Percentiles rank a stretch among this genome's conserved stretches.
phyloP scores from a whole-genome alignment of 2,329 filamentous ascomycete genomes.

The Fusarium keratoplasticum region DNA sequence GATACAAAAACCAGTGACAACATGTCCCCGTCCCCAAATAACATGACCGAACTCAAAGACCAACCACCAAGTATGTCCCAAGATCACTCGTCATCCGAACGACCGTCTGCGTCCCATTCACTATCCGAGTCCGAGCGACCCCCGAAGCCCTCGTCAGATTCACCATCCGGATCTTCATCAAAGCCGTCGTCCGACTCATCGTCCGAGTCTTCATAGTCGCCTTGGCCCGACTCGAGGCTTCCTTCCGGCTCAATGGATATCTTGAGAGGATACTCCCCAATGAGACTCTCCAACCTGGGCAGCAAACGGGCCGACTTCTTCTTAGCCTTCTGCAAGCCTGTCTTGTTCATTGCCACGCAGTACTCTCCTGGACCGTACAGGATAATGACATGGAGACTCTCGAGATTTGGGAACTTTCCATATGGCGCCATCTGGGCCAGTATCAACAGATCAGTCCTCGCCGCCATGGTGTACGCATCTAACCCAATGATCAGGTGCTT shows the following conservation, averaged over 20 bases:
- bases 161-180: not conserved
- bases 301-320: no score
- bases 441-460: not conserved
- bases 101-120: not conserved
- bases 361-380: not conserved
- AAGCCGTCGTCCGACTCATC: not conserved
- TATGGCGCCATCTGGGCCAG: not conserved
- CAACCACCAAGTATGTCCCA: not conserved
- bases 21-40: not conserved
- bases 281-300: no score
- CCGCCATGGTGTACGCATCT: not conserved
- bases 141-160: not conserved
- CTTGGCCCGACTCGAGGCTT: not conserved
- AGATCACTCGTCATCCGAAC: not conserved
- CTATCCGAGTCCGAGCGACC: not conserved
- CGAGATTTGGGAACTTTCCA: not conserved
- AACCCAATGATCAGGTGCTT: not conserved
- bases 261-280: not conserved
- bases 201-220: not conserved
- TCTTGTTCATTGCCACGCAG: no score
- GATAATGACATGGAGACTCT: not conserved
- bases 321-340: no score
- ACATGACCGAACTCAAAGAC: not conserved
- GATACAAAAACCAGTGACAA: not conserved
- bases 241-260: not conserved